Evolutionary conservation across 192 early-diverging fungal species (phyloP).

Genomic region (Gryganskiella cystojenkinii): DNA sequence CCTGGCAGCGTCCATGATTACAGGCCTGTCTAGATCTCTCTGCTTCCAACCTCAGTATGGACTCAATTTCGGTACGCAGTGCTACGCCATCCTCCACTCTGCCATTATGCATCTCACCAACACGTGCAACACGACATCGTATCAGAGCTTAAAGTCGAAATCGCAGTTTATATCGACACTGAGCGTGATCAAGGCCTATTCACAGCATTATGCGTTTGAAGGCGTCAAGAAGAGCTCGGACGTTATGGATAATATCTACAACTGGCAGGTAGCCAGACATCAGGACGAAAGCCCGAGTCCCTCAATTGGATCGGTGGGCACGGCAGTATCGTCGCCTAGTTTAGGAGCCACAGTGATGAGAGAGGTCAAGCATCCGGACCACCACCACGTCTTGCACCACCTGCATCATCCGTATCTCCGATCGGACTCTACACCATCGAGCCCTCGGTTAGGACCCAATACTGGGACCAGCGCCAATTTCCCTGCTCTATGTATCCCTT

Average conservation of each 20-base stretch:
- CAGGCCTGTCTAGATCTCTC: slow-evolving; percentile 40
- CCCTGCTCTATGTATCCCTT: slow-evolving; percentile 45
- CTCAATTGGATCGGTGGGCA: slow-evolving; percentile 2
- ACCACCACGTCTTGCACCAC: slow-evolving; percentile 48
- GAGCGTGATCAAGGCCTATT: slow-evolving; percentile 51
- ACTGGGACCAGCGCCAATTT: slow-evolving; percentile 15
- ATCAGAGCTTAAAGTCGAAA: slow-evolving; percentile 52
- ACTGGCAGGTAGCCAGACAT: slow-evolving; percentile 52
- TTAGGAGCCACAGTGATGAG: slow-evolving; percentile 28
- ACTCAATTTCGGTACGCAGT: slow-evolving; percentile 49
- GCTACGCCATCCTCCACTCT: slow-evolving; percentile 44
- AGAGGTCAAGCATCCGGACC: slow-evolving; percentile 50
- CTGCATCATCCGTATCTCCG: slow-evolving; percentile 49
- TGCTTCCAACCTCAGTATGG: slow-evolving; percentile 54
- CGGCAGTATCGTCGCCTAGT: slow-evolving; percentile 12
- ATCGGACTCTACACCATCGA: slow-evolving; percentile 41
- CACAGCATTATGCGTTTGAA: slow-evolving; percentile 50
- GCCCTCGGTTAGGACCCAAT: slow-evolving; percentile 27
- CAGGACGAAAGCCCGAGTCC: slow-evolving; percentile 49
- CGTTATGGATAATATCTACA: slow-evolving; percentile 54
- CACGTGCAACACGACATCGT: slow-evolving; percentile 49
- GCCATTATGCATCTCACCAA: slow-evolving; percentile 55
- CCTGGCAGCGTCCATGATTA: slow-evolving; percentile 49
- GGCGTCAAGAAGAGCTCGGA: slow-evolving; percentile 53
- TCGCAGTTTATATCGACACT: slow-evolving; percentile 51